A percentile compares a stretch with the other conserved stretches of the same genome.
These are phyloP conservation scores for Passiflora organensis DNA, from an alignment of 345 rosid species.

Conservation along the genomic window DNA sequence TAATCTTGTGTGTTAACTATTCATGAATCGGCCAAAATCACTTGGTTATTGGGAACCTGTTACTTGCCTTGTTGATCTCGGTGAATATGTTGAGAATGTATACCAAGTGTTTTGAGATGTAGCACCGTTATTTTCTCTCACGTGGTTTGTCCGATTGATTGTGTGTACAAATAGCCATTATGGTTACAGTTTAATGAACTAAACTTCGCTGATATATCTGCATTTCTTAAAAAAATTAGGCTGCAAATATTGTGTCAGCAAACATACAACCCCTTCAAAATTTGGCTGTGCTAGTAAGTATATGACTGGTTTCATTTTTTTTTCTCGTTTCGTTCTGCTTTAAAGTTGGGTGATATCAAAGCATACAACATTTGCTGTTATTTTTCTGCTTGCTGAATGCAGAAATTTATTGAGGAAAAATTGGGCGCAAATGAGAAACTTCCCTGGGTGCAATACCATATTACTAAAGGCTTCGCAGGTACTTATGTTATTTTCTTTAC, in stretches of 20 bases:
- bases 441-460: constrained; percentile 46
- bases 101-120: too few species aligned
- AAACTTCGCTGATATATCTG: too few species aligned
- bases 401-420: constrained; percentile 60
- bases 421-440: constrained; percentile 39
- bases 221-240: constrained; percentile 38
- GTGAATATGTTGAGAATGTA: too few species aligned
- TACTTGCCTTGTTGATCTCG: too few species aligned
- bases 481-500: not conserved
- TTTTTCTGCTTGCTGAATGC: constrained; percentile 7
- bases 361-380: not conserved
- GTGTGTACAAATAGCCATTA: too few species aligned
- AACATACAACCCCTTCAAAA: constrained; percentile 84
- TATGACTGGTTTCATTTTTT: not conserved
- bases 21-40: too few species aligned
- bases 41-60: too few species aligned
- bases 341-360: not conserved
- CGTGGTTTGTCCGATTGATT: too few species aligned
- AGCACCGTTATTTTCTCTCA: too few species aligned
- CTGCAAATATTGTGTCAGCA: constrained; percentile 62
- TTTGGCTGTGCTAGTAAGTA: constrained; percentile 48
- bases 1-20: too few species aligned
- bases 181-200: too few species aligned
- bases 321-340: not conserved
- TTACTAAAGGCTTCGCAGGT: constrained; percentile 75